Conservation (phyloP, 495 filamentous ascomycete species). For the Penicillium bialowiezense region DNA sequence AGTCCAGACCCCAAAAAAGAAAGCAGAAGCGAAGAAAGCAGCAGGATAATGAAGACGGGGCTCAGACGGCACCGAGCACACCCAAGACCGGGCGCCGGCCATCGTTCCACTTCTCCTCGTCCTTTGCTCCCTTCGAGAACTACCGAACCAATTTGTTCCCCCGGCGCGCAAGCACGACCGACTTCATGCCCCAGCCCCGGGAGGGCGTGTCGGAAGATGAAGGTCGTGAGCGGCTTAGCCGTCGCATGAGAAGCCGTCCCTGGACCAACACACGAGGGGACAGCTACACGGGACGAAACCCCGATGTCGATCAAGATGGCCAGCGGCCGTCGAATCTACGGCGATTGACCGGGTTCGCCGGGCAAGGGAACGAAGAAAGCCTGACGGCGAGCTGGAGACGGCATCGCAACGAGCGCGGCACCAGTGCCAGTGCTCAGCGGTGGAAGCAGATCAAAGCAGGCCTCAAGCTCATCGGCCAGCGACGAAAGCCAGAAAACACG, state of each 20-base stretch:
- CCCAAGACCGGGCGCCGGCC: conserved; percentile 48
- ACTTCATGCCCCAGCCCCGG: conserved; percentile 61
- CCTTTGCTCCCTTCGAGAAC: conserved; percentile 47
- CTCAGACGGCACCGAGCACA: conserved; percentile 61
- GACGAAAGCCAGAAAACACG: conserved; percentile 73
- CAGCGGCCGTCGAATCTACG: conserved; percentile 70
- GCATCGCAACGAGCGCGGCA: conserved; percentile 56
- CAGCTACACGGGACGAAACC: conserved; percentile 48
- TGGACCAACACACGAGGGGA: conserved; percentile 57
- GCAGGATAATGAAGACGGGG: conserved; percentile 46
- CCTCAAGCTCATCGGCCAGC: conserved; percentile 74
- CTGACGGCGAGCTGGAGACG: conserved; percentile 50
- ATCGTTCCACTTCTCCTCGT: conserved; percentile 44
- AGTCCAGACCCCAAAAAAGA: conserved; percentile 49
- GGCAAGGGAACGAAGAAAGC: conserved; percentile 53
- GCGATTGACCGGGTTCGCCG: conserved; percentile 69
- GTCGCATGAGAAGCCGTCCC: conserved; percentile 49
- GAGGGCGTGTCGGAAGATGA: conserved; percentile 86
- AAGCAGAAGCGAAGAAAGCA: conserved; percentile 46
- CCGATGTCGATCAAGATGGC: conserved; percentile 43
- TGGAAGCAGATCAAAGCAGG: conserved; percentile 87
- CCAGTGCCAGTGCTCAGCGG: conserved; percentile 76
- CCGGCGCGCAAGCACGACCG: conserved; percentile 66
- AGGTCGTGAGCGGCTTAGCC: conserved; percentile 69
- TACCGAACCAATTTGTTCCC: conserved; percentile 54